phyloP scores from a whole-genome alignment of 768 basidiomycete genomes.

The Leccinellum rugosiceps region DNA sequence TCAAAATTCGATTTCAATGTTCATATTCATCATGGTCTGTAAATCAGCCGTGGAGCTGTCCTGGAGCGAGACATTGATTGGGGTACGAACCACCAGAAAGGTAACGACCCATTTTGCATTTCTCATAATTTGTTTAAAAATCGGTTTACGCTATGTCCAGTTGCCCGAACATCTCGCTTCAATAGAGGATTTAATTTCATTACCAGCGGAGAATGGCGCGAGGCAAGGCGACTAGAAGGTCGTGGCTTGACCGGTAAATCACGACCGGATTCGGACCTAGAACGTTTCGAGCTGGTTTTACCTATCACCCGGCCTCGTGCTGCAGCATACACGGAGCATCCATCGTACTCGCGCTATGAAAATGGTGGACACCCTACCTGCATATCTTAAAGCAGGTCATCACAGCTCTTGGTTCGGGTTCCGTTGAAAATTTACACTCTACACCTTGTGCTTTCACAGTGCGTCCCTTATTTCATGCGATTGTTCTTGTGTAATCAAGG shows the following conservation, averaged over 20 bases:
- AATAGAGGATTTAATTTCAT: neutral
- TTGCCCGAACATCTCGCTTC: neutral
- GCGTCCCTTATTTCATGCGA: neutral
- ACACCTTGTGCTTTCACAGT: neutral
- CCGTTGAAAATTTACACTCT: neutral
- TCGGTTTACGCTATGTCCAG: neutral
- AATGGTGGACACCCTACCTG: neutral
- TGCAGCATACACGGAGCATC: neutral
- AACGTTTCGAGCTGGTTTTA: neutral
- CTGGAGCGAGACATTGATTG: neutral
- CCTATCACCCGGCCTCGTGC: neutral
- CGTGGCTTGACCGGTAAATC: neutral
- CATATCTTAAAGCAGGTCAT: neutral
- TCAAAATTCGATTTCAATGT: neutral
- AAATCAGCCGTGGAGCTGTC: neutral
- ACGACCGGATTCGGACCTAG: neutral
- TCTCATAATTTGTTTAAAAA: neutral
- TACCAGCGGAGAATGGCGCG: neutral
- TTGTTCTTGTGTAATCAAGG: neutral
- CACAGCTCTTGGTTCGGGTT: neutral
- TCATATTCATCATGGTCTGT: neutral
- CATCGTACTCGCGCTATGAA: neutral
- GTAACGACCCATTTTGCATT: neutral
- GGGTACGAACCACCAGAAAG: neutral
- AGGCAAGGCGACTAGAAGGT: neutral